Evolutionary conservation across 208 protist genomes (phyloP), one percentile per base, ranked within the genome.

Genomic region (Wallacemonas rigidus): DNA sequence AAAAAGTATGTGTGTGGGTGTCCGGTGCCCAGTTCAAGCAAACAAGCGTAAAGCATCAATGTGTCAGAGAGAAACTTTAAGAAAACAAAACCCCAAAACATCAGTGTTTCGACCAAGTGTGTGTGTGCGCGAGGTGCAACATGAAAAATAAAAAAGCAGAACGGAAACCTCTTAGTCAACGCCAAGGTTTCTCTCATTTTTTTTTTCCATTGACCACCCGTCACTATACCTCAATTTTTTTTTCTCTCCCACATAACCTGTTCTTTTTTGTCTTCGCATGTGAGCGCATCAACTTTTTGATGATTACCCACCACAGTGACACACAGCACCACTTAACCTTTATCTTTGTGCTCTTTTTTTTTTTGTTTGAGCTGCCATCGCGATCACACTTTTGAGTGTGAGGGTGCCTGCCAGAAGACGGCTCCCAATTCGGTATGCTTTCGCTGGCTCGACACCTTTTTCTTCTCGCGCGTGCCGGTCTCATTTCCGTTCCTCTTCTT

Each of bases 351-450:
- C 26, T 60, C 35, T 60, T 60, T 60, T 60, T 60, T 60, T 60
- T 35, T 9, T 1, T 35, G 14, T 35, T 35, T 60, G 15, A 53
- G 15, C 17, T 12, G 54, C 15, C 54, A 35, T 36, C 9, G 54
- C n/a, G 54, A 58, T 17, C 11, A 58, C 17, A 36, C 26, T 26
- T 26, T 26, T 26, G 26, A 35, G 9, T 17, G 17, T 58, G 54
- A 8, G 6, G n/a, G 15, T 58, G 54, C 17, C 35, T 58, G 54
- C 35, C 15, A 58, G 12, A 58, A 12, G 54, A 36, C 54, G 35
- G n/a, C 54, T 58, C 15, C 54, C 54, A 58, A 58, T 17, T 58
- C 54, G 54, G 54, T 58, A 51, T 14, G 47, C 47, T 51, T 51
- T 51, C 47, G 14, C 47, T 51, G 11, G 47, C 47, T 51, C 14